phyloP scores from a whole-genome alignment of 306 rosid genomes.

The Vigna unguiculata region DNA sequence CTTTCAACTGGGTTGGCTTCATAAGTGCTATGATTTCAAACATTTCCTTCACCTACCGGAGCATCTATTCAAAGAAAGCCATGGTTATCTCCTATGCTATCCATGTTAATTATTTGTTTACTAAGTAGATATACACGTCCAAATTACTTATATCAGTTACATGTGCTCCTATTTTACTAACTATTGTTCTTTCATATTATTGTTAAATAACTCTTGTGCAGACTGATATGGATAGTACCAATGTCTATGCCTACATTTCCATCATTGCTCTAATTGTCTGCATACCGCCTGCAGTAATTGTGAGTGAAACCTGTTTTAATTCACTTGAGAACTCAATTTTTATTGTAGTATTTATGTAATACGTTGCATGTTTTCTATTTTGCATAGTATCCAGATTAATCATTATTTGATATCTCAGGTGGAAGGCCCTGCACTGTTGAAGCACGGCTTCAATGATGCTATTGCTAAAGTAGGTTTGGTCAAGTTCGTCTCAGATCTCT shows the following conservation, averaged over 20 bases:
- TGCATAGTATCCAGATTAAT: slow-evolving; percentile 3
- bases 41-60: slow-evolving; percentile 90
- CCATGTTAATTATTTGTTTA: slow-evolving; percentile 20
- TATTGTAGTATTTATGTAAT: slow-evolving; percentile 17
- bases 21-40: slow-evolving; percentile 95
- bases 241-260: slow-evolving; percentile 90
- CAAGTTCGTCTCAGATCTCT: slow-evolving; percentile 85
- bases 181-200: slow-evolving; percentile 30
- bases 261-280: slow-evolving; percentile 92
- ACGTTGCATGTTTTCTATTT: neutral
- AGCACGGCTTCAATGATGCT: slow-evolving; percentile 83
- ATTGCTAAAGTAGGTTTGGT: slow-evolving; percentile 83
- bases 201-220: slow-evolving; percentile 48
- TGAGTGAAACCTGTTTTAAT: slow-evolving; percentile 55
- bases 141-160: neutral
- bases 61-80: slow-evolving; percentile 97
- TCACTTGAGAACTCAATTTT: neutral
- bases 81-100: slow-evolving; percentile 64
- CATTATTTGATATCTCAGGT: slow-evolving; percentile 53
- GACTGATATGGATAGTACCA: slow-evolving; percentile 98
- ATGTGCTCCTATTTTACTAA: neutral
- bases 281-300: slow-evolving; percentile 88
- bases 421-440: slow-evolving; percentile 85
- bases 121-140: too few relatives aligned
- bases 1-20: slow-evolving; percentile 94